phyloP scores from a whole-genome alignment of 768 basidiomycete genomes.

The Nidularia sp. region DNA sequence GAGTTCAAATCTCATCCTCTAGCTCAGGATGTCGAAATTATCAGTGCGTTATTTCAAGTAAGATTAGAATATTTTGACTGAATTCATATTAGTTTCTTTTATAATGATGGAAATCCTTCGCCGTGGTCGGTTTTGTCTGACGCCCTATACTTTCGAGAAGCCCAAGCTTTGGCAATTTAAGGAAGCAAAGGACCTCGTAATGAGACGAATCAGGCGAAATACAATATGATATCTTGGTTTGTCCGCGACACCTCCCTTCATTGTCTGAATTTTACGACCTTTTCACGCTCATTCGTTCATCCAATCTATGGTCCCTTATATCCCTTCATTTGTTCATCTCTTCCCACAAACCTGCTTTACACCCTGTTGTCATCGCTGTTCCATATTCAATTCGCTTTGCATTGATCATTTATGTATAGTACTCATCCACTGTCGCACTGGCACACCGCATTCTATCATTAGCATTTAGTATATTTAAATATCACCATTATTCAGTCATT shows the following conservation, averaged over 20 bases:
- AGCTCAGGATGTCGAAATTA: constrained; percentile 47
- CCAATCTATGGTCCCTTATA: background rate
- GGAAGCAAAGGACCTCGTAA: constrained; percentile 31
- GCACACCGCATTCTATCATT: background rate
- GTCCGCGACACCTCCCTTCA: background rate
- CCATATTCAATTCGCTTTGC: background rate
- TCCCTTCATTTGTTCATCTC: background rate
- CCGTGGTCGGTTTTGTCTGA: constrained; percentile 50
- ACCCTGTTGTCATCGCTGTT: background rate
- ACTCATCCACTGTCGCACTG: background rate
- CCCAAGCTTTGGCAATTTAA: constrained; percentile 44
- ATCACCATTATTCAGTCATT: no score
- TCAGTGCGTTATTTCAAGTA: constrained; percentile 29
- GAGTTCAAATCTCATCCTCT: constrained; percentile 48
- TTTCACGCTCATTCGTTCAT: background rate
- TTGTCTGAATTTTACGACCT: constrained; percentile 5
- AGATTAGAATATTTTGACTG: background rate
- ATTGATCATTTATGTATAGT: background rate
- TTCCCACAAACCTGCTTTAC: background rate
- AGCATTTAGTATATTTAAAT: no score
- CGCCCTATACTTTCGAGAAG: constrained; percentile 42
- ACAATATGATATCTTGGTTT: constrained; percentile 20
- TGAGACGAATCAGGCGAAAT: constrained; percentile 32
- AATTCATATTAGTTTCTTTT: constrained; percentile 42
- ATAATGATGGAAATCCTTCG: constrained; percentile 64